Evolutionary conservation across 768 basidiomycete species (phyloP).

Genomic region (Lyophyllum semitale): DNA sequence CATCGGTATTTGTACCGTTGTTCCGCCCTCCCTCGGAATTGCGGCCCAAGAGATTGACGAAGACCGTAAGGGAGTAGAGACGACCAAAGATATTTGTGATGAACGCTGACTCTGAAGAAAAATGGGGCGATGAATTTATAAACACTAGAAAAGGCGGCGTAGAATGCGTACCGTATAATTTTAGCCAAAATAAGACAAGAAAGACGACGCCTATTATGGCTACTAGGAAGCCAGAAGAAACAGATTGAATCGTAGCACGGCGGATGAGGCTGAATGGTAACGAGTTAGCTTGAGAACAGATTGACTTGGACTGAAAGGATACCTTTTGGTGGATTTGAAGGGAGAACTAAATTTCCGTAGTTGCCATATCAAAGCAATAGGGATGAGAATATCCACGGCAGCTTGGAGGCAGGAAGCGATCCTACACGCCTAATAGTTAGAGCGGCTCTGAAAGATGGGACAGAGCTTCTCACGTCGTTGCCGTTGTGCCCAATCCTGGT

Average conservation of each 20-base stretch:
- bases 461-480: slow-evolving; percentile 7
- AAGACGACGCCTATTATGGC: slow-evolving; percentile 4
- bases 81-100: slow-evolving; percentile 11
- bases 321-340: slow-evolving; percentile 12
- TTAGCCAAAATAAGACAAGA: slow-evolving; percentile 7
- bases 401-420: slow-evolving; percentile 6
- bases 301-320: background rate
- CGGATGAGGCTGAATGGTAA: slow-evolving; percentile 8
- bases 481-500: slow-evolving; percentile 3
- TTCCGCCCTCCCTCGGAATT: slow-evolving; percentile 22
- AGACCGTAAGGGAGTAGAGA: slow-evolving; percentile 13
- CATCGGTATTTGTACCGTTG: background rate
- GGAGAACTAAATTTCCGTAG: slow-evolving; percentile 5
- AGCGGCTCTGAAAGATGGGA: background rate
- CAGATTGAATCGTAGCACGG: slow-evolving; percentile 4
- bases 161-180: background rate
- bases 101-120: slow-evolving; percentile 6
- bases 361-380: slow-evolving; percentile 13
- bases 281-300: background rate
- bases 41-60: slow-evolving; percentile 24
- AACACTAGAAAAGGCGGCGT: background rate
- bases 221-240: slow-evolving; percentile 8
- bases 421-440: background rate
- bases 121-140: background rate
- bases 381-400: slow-evolving; percentile 8